Conservation (phyloP, 139 green algal genomes). For the Closterium sp. region DNA sequence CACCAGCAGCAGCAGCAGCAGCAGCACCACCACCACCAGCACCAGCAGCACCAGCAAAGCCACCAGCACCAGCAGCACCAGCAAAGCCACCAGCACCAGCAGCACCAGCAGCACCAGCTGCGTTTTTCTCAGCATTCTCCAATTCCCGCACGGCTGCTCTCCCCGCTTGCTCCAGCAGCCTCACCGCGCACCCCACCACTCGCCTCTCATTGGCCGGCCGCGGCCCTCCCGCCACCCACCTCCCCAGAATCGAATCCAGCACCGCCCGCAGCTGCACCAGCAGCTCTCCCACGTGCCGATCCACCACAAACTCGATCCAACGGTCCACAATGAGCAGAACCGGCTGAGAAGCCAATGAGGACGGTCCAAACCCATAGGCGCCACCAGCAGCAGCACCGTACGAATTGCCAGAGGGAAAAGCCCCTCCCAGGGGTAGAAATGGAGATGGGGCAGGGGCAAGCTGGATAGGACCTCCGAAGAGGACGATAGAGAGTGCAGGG, state of each 20-base stretch:
- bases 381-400: not conserved
- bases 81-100: not conserved
- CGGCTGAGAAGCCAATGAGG: not conserved
- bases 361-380: not conserved
- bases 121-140: not conserved
- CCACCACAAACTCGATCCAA: slow-evolving; percentile 17
- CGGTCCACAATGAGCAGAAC: slow-evolving; percentile 26
- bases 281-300: slow-evolving; percentile 10
- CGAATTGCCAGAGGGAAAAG: not conserved
- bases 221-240: slow-evolving; percentile 14
- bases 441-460: not conserved
- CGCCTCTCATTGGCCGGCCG: slow-evolving; percentile 8
- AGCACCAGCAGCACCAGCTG: not conserved
- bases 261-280: slow-evolving; percentile 22
- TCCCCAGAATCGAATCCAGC: slow-evolving; percentile 21
- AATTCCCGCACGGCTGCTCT: not conserved
- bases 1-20: too few species aligned
- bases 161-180: slow-evolving; percentile 11
- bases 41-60: not conserved
- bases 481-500: not conserved
- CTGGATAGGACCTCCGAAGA: slow-evolving; percentile 10
- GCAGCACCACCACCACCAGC: too few species aligned
- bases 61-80: not conserved
- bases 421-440: not conserved
- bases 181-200: slow-evolving; percentile 17